Base-by-base conservation (phyloP, 2,329 filamentous ascomycete genomes). In the Ascocoryne sarcoides region DNA sequence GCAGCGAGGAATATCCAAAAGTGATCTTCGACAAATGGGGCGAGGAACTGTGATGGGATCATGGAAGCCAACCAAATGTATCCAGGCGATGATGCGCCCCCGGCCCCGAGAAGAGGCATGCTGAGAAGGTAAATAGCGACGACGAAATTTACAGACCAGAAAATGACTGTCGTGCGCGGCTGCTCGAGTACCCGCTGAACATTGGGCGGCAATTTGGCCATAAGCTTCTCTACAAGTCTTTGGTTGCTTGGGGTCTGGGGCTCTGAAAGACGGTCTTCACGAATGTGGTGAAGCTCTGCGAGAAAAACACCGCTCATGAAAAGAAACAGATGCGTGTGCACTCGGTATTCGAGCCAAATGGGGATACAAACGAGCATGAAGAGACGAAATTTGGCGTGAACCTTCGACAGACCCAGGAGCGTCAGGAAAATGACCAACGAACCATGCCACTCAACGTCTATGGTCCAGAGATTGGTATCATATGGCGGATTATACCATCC, bases 291-390 rank as follows among this genome's bases (percentile, higher is more conserved):
- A 4, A 50, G 32, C 31, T 50, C 47, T 15, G 41, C 41, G 4
- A 52, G 36, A 7, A 50, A 26, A 10, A 45, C 39, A 4, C 45
- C 49, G 10, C 39, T 36, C n/a, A 50, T 30, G 36, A 50, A 52
- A n/a, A 46, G 44, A 19, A 48, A 46, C 5, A 48, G 14, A 20
- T 52, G 29, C 8, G 35, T 36, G 18, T 42, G 40, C n/a, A 36
- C 44, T 19, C 37, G 32, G 35, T 32, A 49, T 5, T 44, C 21
- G 14, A 47, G 23, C 29, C 31, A 44, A 3, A 41, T n/a, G 5
- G 36, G 18, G 12, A 48, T 42, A 4, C 21, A 20, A 14, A 37
- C 15, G 3, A 47, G 33, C 2, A 44, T 16, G 12, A 32, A 19
- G 10, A 50, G 20, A 3, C 47, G 39, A 18, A 42, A 12, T 10